A percentile compares a stretch with the other conserved stretches of the same genome.
These are phyloP conservation scores for Acephala macrosclerotiorum DNA, from an alignment of 2,329 filamentous ascomycete species.

Conservation along the genomic window DNA sequence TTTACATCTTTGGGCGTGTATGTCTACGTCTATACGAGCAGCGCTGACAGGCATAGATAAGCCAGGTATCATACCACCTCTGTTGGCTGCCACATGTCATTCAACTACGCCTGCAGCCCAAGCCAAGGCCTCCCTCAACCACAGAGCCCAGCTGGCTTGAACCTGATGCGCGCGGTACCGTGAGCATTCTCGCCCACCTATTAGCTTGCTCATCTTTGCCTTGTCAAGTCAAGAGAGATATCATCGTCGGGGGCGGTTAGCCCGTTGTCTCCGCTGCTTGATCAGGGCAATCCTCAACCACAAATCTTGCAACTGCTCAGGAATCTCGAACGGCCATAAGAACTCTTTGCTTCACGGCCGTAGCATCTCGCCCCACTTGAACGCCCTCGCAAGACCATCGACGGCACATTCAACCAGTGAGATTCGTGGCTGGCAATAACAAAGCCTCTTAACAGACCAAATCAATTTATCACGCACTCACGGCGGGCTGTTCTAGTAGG, in stretches of 20 bases:
- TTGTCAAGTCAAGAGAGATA: background rate
- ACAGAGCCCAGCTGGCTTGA: background rate
- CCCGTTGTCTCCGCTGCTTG: background rate
- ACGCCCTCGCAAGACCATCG: background rate
- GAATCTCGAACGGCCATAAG: background rate
- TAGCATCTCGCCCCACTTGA: background rate
- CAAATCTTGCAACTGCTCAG: background rate
- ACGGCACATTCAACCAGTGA: background rate
- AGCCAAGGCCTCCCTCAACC: background rate
- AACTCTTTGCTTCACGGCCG: background rate
- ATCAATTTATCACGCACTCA: no score
- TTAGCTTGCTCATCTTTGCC: background rate
- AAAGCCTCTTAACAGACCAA: background rate
- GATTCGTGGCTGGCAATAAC: background rate
- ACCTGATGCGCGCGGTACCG: background rate
- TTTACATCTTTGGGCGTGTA: no score
- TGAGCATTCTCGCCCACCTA: background rate
- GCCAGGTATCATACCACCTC: no score
- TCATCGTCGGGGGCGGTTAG: background rate
- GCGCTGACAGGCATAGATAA: no score
- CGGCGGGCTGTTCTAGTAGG: background rate
- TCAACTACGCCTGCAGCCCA: background rate
- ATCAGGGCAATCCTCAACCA: background rate
- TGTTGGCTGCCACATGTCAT: background rate
- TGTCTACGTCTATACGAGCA: no score